Percentiles rank a stretch among this genome's conserved stretches.
These are phyloP conservation scores for Phytopythium boreale DNA, from an alignment of 352 stramenopile genomes.

Conservation along the genomic window DNA sequence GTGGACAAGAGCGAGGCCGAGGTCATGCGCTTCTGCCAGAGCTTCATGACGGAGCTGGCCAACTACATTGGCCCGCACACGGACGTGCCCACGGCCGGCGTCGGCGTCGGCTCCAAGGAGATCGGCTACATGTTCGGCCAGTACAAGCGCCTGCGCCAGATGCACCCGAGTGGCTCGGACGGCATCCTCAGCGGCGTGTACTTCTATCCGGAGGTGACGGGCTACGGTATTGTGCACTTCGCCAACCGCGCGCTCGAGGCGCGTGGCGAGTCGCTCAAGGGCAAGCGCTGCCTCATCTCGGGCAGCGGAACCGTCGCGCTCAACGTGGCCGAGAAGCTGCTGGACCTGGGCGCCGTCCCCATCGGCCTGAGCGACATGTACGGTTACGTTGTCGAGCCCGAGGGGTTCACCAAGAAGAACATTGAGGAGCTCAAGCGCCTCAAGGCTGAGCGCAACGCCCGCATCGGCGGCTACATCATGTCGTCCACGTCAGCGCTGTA, in stretches of 20 bases:
- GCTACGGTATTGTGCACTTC: slow-evolving; percentile 95
- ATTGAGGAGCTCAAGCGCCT: slow-evolving; percentile 74
- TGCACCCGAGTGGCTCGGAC: slow-evolving; percentile 75
- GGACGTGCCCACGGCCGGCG: slow-evolving; percentile 94
- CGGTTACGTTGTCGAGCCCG: slow-evolving; percentile 94
- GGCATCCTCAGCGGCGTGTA: slow-evolving; percentile 88
- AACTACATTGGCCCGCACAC: slow-evolving; percentile 98
- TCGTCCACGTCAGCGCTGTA: slow-evolving; percentile 88
- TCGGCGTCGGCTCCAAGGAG: slow-evolving; percentile 92
- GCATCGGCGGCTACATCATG: slow-evolving; percentile 87
- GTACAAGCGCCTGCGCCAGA: slow-evolving; percentile 95
- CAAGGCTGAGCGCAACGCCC: slow-evolving; percentile 79
- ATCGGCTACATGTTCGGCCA: slow-evolving; percentile 97
- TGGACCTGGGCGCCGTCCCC: slow-evolving; percentile 94
- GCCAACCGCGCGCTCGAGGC: slow-evolving; percentile 92
- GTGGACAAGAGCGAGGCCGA: slow-evolving; percentile 97
- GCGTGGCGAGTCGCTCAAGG: slow-evolving; percentile 91
- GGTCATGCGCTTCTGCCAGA: slow-evolving; percentile 98
- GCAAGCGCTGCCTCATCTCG: slow-evolving; percentile 96
- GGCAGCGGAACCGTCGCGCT: slow-evolving; percentile 93
- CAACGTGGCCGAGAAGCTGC: slow-evolving; percentile 93
- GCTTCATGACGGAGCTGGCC: slow-evolving; percentile 97
- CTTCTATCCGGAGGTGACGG: slow-evolving; percentile 90
- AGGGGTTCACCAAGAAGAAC: slow-evolving; percentile 76
- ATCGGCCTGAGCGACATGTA: slow-evolving; percentile 96